Evolutionary conservation across 768 basidiomycete genomes (phyloP).

Genomic region (Leccinum rimulosum): DNA sequence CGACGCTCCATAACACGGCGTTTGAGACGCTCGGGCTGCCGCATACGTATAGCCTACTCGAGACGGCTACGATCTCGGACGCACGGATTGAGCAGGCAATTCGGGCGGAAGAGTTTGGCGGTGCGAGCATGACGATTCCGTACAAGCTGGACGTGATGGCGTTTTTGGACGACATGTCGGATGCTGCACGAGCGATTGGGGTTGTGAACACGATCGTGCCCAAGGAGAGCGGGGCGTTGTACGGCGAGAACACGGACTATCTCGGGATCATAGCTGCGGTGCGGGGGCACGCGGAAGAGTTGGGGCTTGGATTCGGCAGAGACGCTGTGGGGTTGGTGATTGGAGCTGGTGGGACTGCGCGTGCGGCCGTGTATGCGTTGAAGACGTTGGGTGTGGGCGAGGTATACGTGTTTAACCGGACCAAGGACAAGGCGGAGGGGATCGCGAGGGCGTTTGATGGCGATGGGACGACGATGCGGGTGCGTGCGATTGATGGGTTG

Average conservation of each 20-base stretch:
- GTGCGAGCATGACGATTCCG: conserved; percentile 95
- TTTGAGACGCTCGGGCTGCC: conserved; percentile 82
- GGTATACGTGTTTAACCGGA: conserved; percentile 90
- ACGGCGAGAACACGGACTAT: conserved; percentile 98
- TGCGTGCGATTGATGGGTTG: conserved; percentile 61
- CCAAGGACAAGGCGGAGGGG: conserved; percentile 64
- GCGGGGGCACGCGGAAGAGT: conserved; percentile 35
- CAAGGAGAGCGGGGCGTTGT: conserved; percentile 44
- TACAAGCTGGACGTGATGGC: conserved; percentile 90
- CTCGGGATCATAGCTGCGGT: conserved; percentile 73
- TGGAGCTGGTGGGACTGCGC: conserved; percentile 92
- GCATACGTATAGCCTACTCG: conserved; percentile 74
- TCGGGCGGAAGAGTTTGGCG: conserved; percentile 74
- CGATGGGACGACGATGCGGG: conserved; percentile 38
- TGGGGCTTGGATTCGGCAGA: background rate
- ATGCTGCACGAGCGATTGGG: conserved; percentile 81
- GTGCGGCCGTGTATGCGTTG: conserved; percentile 91
- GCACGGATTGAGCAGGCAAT: conserved; percentile 46
- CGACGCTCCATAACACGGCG: conserved; percentile 88
- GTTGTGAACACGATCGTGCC: conserved; percentile 91
- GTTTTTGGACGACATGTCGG: conserved; percentile 73
- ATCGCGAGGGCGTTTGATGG: conserved; percentile 62
- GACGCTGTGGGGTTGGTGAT: conserved; percentile 68
- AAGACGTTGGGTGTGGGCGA: conserved; percentile 60
- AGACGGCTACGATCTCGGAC: conserved; percentile 65